These are phyloP conservation scores for Aspergillus biplanus DNA, from an alignment of 495 filamentous ascomycete species.

Conservation along the genomic window DNA sequence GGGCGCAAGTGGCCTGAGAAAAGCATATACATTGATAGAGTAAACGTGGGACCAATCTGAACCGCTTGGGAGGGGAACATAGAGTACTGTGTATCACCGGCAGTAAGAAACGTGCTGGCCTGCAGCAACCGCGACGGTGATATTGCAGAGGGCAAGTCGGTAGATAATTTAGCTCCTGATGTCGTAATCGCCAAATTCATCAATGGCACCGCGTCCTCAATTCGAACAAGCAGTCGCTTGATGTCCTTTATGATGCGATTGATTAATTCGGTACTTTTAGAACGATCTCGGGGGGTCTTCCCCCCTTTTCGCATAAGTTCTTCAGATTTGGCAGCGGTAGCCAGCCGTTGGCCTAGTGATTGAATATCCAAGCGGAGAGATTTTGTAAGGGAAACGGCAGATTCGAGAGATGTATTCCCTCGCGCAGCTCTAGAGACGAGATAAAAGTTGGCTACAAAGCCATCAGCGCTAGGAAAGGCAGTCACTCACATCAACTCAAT, in stretches of 20 bases:
- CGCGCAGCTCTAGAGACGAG: conserved; percentile 67
- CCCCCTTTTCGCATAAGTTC: conserved; percentile 58
- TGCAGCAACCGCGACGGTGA: conserved; percentile 92
- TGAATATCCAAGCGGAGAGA: conserved; percentile 88
- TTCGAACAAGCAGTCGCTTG: conserved; percentile 70
- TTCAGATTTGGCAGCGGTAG: conserved; percentile 67
- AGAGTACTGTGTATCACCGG: conserved; percentile 83
- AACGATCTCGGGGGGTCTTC: conserved; percentile 51
- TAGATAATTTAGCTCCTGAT: conserved; percentile 84
- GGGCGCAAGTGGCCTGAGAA: conserved; percentile 78
- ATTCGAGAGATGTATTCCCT: conserved; percentile 93
- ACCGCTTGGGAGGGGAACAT: conserved; percentile 63
- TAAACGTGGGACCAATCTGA: conserved; percentile 89
- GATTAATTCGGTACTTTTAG: conserved; percentile 62
- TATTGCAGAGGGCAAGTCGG: conserved; percentile 76
- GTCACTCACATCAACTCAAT: conserved; percentile 81
- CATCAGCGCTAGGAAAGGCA: background rate
- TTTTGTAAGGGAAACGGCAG: conserved; percentile 84
- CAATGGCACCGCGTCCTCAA: conserved; percentile 91
- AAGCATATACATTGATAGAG: conserved; percentile 93
- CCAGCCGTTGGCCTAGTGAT: conserved; percentile 75
- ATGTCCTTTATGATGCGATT: conserved; percentile 75
- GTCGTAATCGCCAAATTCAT: conserved; percentile 96
- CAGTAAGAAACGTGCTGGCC: conserved; percentile 88
- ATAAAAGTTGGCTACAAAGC: conserved; percentile 12